phyloP scores from a whole-genome alignment of 2,329 filamentous ascomycete species.

The Sphaerulina vaccinii region DNA sequence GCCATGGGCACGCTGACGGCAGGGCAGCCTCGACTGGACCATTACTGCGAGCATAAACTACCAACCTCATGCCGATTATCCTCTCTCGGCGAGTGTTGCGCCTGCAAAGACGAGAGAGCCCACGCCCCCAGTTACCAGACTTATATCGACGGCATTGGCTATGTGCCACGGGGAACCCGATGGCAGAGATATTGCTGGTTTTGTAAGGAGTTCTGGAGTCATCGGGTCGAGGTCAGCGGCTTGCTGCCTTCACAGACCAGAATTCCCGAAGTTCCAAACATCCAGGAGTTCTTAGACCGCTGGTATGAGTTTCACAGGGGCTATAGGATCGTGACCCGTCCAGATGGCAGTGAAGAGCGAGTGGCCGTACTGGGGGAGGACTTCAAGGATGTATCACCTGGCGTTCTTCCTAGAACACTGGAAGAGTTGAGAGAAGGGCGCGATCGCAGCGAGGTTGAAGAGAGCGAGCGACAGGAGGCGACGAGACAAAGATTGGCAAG shows the following conservation, averaged over 20 bases:
- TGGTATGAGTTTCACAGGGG: constrained; percentile 54
- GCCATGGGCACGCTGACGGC: constrained; percentile 36
- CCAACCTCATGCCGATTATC: constrained; percentile 35
- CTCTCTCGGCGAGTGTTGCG: constrained; percentile 35
- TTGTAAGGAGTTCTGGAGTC: constrained; percentile 53
- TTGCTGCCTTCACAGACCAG: constrained; percentile 46
- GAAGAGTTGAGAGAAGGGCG: constrained; percentile 44
- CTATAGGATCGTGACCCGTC: constrained; percentile 41
- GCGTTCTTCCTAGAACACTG: constrained; percentile 47
- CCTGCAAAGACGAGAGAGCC: constrained; percentile 35
- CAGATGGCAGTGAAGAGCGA: constrained; percentile 46
- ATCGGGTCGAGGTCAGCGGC: constrained; percentile 45
- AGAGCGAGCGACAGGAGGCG: constrained; percentile 21
- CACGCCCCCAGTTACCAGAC: constrained; percentile 47
- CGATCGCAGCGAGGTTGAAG: constrained; percentile 32
- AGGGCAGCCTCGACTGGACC: constrained; percentile 27
- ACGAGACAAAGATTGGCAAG: constrained; percentile 3
- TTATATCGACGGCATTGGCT: constrained; percentile 53
- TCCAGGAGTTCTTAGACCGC: constrained; percentile 45
- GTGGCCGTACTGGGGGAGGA: constrained; percentile 50
- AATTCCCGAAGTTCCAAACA: constrained; percentile 49
- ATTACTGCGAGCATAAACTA: constrained; percentile 36
- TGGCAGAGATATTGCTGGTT: constrained; percentile 55
- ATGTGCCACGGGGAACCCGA: constrained; percentile 47
- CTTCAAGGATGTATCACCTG: constrained; percentile 47